Percentiles rank a stretch among this genome's conserved stretches.
Evolutionary conservation across 1,139 yeast species (phyloP).

Genomic region (Candida tropicalis): DNA sequence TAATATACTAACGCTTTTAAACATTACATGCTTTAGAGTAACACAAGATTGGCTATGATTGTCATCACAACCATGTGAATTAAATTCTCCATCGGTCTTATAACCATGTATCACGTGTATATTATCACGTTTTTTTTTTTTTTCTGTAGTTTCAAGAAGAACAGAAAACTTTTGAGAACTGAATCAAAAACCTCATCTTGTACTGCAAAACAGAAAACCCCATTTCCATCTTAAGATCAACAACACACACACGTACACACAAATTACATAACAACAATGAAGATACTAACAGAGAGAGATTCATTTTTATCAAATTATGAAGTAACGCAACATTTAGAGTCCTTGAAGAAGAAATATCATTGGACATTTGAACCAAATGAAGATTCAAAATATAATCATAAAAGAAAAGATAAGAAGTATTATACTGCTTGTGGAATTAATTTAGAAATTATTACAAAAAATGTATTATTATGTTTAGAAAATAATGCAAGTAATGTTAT

Average conservation of each 20-base stretch:
- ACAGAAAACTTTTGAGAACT: too few relatives aligned
- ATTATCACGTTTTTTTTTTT: too few relatives aligned
- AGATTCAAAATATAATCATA: slow-evolving; percentile 34
- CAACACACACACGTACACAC: not conserved
- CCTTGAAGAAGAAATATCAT: slow-evolving; percentile 48
- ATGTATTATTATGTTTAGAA: slow-evolving; percentile 52
- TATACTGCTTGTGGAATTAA: slow-evolving; percentile 48
- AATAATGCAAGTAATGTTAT: slow-evolving; percentile 46
- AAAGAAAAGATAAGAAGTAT: slow-evolving; percentile 40
- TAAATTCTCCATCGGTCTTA: too few relatives aligned
- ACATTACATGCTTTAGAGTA: too few relatives aligned
- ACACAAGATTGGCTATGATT: too few relatives aligned
- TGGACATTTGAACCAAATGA: slow-evolving; percentile 44
- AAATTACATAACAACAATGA: slow-evolving; percentile 30
- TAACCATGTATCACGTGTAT: too few relatives aligned
- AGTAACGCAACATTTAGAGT: slow-evolving; percentile 62
- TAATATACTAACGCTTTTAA: too few relatives aligned
- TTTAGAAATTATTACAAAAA: slow-evolving; percentile 71
- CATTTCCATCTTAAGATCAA: not conserved
- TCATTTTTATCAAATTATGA: slow-evolving; percentile 73
- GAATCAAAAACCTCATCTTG: too few relatives aligned
- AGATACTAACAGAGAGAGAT: slow-evolving; percentile 53
- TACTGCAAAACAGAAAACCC: not conserved
- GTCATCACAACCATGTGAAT: too few relatives aligned
- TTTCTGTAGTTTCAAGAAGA: too few relatives aligned